Conservation (phyloP, 2,329 filamentous ascomycete species). For the Pseudogymnoascus sp. region DNA sequence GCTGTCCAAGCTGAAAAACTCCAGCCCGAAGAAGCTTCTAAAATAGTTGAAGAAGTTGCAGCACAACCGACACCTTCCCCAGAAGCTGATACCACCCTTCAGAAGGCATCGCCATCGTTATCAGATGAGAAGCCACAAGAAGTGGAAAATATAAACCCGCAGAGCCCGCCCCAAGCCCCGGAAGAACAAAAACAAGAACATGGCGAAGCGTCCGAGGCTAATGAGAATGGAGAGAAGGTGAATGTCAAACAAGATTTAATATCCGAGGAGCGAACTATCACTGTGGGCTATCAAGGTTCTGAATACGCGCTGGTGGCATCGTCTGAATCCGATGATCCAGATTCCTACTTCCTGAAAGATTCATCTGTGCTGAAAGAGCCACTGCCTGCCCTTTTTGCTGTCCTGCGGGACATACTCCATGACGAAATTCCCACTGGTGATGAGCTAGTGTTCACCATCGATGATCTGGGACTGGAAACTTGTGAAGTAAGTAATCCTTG, state of each 20-base stretch:
- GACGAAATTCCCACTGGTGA: constrained; percentile 48
- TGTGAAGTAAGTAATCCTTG: constrained; percentile 41
- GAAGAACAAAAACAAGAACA: background rate
- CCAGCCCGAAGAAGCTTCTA: background rate
- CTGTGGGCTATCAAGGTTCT: constrained; percentile 45
- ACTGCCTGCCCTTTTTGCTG: constrained; percentile 46
- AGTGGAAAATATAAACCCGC: background rate
- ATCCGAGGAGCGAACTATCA: constrained; percentile 33
- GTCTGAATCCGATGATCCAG: constrained; percentile 41
- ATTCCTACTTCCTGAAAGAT: constrained; percentile 49
- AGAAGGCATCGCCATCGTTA: background rate
- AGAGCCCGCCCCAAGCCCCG: background rate
- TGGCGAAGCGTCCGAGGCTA: background rate
- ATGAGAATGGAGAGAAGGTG: background rate
- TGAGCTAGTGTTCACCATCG: constrained; percentile 47
- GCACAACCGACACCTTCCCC: constrained; percentile 2
- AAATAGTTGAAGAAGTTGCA: background rate
- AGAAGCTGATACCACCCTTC: background rate
- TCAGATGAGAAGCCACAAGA: background rate
- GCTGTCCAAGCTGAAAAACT: background rate
- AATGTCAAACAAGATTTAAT: background rate
- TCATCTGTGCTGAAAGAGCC: constrained; percentile 43
- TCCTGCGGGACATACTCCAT: constrained; percentile 45
- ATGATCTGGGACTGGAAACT: constrained; percentile 46
- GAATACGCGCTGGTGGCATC: constrained; percentile 53